Percentiles rank a stretch among this genome's conserved stretches.
phyloP scores from a whole-genome alignment of 371 early-diverging fungal genomes.

The Mortierella polycephala region DNA sequence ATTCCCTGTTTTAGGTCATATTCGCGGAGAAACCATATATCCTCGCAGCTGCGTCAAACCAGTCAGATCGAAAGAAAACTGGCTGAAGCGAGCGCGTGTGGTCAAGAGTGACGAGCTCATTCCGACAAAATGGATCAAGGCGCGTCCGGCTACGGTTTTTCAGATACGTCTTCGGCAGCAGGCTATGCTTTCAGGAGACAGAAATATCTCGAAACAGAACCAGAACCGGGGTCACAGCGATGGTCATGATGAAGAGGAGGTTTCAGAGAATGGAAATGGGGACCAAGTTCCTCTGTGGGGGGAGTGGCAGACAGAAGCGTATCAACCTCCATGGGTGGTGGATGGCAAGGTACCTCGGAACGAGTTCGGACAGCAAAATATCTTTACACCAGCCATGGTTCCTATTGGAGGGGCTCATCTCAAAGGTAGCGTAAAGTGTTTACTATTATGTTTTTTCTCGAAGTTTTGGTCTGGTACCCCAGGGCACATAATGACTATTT shows the following conservation, averaged over 20 bases:
- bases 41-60: conserved; percentile 75
- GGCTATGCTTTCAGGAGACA: conserved; percentile 55
- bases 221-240: conserved; percentile 3
- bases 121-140: conserved; percentile 76
- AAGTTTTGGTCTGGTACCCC: not conserved
- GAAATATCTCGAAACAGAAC: not conserved
- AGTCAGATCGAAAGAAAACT: conserved; percentile 70
- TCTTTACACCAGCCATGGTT: conserved; percentile 86
- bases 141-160: conserved; percentile 70
- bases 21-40: conserved; percentile 82
- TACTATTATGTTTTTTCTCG: not conserved
- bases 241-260: conserved; percentile 22
- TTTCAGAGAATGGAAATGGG: not conserved
- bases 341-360: conserved; percentile 87
- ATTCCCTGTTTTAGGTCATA: conserved; percentile 75
- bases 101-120: conserved; percentile 52
- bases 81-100: conserved; percentile 72
- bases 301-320: conserved; percentile 87
- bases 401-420: conserved; percentile 87
- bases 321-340: conserved; percentile 70
- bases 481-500: not conserved
- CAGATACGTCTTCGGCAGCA: conserved; percentile 64
- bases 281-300: conserved; percentile 72
- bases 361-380: conserved; percentile 81
- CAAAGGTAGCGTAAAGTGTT: conserved; percentile 52